Conservation (phyloP, 2,329 filamentous ascomycete species). For the Ceratocystis harringtonii region DNA sequence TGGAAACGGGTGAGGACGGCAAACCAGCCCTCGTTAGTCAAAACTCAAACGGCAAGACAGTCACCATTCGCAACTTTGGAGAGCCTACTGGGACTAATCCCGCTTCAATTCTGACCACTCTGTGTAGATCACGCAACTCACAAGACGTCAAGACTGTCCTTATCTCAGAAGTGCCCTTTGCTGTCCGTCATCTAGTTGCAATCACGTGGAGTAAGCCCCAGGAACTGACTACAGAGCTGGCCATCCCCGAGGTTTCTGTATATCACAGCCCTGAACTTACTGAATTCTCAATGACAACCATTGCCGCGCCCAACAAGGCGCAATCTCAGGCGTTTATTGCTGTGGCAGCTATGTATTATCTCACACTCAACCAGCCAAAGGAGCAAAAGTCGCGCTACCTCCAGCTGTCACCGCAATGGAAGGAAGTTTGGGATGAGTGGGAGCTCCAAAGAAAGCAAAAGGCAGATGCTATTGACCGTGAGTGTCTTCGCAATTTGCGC, state of each 20-base stretch:
- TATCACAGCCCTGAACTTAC: slow-evolving; percentile 32
- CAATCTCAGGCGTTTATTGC: slow-evolving; percentile 83
- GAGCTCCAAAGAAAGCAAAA: slow-evolving; percentile 53
- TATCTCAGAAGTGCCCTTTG: slow-evolving; percentile 59
- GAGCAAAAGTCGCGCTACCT: slow-evolving; percentile 68
- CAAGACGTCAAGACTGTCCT: slow-evolving; percentile 53
- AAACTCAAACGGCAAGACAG: slow-evolving; percentile 29
- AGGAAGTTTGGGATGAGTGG: slow-evolving; percentile 74
- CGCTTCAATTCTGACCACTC: slow-evolving; percentile 63
- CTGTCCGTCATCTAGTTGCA: slow-evolving; percentile 58
- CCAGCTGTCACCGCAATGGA: slow-evolving; percentile 64
- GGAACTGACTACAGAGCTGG: slow-evolving; percentile 31
- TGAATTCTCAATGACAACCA: slow-evolving; percentile 55
- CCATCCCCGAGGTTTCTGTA: slow-evolving; percentile 25
- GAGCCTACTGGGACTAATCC: slow-evolving; percentile 66
- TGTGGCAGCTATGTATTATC: slow-evolving; percentile 64
- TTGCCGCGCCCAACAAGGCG: slow-evolving; percentile 58
- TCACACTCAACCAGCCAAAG: slow-evolving; percentile 62
- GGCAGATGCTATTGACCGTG: slow-evolving; percentile 55
- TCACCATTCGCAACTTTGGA: slow-evolving; percentile 61
- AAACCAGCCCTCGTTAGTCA: slow-evolving; percentile 42
- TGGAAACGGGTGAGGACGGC: slow-evolving; percentile 44
- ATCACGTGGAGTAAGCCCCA: slow-evolving; percentile 70
- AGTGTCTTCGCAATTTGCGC: slow-evolving; percentile 51
- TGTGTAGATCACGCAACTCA: slow-evolving; percentile 68